Base-by-base conservation (phyloP, 177 flowering plant genomes). In the Telopea speciosissima region DNA sequence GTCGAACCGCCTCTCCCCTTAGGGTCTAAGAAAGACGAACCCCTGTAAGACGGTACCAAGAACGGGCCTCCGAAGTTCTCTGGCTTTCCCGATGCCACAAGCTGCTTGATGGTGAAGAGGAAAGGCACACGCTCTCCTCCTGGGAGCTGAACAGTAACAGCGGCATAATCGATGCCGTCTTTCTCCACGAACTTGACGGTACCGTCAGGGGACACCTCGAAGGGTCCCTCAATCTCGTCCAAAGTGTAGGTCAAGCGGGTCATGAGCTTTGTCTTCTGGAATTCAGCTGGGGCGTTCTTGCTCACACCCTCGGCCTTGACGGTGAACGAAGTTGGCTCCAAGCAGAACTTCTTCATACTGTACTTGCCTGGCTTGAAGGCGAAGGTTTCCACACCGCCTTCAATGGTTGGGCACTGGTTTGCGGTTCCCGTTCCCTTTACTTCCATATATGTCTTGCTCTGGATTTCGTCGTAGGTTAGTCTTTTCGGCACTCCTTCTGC, bases 201-300 rank as follows among this genome's bases (percentile, higher is more conserved):
- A 10, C 97, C 96, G 28, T 95, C 97, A 0, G 87, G 19, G 3
- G 84, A 73, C 24, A 95, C 99, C 31, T 89, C 94, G 59, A 95
- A 95, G 10, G 99, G 99, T 9, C 99, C 99, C 78, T 95, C 97
- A 40, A 95, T 87, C 79, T 95, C 99, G 67, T 95, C 97, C 5
- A 95, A 91, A 40, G 99, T 95, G 90, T 92, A 95, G 82, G 99
- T 92, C 17, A 92, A 66, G 19, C 97, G 97, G 76, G 99, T 95
- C 99, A 92, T 95, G 83, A 95, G 97, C 87, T 95, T 95, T 69
- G 99, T 91, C 59, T 91, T 81, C 68, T 92, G 97, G 86, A 95
- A 92, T 23, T 90, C 99, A 0, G 92, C 86, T 14, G 90, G 86
- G 17, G 97, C 67, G 78, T 90, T 95, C 85, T 95, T 95, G 90